Evolutionary conservation across 345 rosid genomes (phyloP).

Genomic region (Kernera saxatilis): DNA sequence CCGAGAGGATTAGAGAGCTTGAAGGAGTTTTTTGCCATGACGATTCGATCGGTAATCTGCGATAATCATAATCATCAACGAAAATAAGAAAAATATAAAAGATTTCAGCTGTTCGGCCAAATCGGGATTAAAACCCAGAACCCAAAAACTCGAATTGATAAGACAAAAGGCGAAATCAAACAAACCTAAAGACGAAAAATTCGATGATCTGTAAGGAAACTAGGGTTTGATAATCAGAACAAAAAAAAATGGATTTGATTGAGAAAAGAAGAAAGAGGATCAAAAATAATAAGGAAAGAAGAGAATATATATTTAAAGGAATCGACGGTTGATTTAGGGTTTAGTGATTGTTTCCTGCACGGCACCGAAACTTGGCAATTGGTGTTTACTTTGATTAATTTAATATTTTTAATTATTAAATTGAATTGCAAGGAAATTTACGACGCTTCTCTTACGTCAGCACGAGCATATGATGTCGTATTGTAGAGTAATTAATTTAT

Average conservation of each 20-base stretch:
- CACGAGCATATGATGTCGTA: not conserved
- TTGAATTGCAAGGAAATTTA: constrained; percentile 4
- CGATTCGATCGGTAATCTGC: constrained; percentile 10
- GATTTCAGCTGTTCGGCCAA: not conserved
- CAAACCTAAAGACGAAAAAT: not conserved
- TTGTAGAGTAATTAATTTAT: not conserved
- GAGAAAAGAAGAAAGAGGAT: not conserved
- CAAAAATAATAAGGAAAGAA: not conserved
- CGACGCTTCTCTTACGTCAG: constrained; percentile 3
- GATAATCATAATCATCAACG: not conserved
- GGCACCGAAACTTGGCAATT: constrained; percentile 16
- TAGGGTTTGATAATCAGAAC: not conserved
- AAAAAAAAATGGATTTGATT: not conserved
- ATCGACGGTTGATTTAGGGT: constrained; percentile 18
- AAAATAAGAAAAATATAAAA: not conserved
- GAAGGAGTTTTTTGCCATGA: constrained; percentile 74
- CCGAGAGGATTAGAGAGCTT: constrained; percentile 83
- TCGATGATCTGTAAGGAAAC: not conserved
- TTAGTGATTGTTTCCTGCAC: constrained; percentile 28
- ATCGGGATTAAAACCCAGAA: constrained; percentile 5
- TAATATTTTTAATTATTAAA: not conserved
- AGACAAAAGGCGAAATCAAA: not conserved
- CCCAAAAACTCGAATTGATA: not conserved
- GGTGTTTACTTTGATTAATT: not conserved
- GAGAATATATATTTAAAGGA: constrained; percentile 28